Base-by-base conservation (phyloP, 192 early-diverging fungal species). In the Radiomyces spectabilis region DNA sequence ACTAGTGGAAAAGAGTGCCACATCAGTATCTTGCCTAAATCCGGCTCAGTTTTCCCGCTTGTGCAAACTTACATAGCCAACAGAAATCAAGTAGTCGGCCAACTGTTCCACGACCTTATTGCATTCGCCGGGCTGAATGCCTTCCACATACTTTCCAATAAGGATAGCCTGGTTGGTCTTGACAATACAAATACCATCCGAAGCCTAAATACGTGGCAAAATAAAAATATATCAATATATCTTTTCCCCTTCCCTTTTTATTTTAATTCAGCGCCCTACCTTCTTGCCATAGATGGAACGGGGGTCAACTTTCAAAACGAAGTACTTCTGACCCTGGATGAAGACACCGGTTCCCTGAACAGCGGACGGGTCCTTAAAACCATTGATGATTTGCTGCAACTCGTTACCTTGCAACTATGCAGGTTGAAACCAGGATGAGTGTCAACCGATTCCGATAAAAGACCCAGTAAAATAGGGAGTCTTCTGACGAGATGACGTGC, bases 81-180 rank as follows among this genome's bases (percentile, higher is more conserved):
- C 68, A 51, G 62, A 46, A 53, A 79, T 83, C 40, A 97, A 77
- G 68, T 97, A 92, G 55, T 90, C 85, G 39, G 77, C 85, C 50
- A 92, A 74, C 5, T 39, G 65, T 58, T 87, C 88, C 35, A 92
- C 81, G 51, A 85, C 78, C 53, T 76, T 79, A 72, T 71, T 91
- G 54, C 86, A 82, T 34, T 78, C 75, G 40, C 87, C 88, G 5
- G 82, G 72, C 54, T 85, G 76, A 9, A 77, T 66, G 46, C 55
- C 68, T 34, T 91, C 84, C 21, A 69, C 55, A 55, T 89, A 87
- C 50, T 76, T 58, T 31, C 84, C 85, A 51, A 94, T 65, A 32
- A 98, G 58, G 39, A 97, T 68, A 22, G 87, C 79, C 69, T 89
- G 84, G 30, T 69, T 80, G 16, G 92, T 91, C 75, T 94, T 93